Evolutionary conservation across 805 yeast genomes (phyloP), one percentile per base, ranked within the genome.

Genomic region (Phaffomyces thermotolerans): DNA sequence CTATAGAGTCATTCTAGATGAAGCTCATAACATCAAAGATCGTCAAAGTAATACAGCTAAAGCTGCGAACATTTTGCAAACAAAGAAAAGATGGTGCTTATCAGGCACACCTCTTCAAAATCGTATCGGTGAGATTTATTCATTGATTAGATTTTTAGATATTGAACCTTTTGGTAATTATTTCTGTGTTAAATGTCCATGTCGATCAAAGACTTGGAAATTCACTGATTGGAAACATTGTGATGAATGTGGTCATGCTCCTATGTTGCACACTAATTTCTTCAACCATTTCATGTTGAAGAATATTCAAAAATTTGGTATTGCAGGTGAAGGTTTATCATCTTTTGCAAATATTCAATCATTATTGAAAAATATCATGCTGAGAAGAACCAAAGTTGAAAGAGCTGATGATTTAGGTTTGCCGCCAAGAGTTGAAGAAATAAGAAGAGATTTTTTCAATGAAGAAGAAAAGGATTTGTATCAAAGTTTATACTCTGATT

Each of bases 81-180:
- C 95, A 9, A 68, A 78, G 41, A 86, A 88, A 54, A 67, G 95
- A 51, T 86, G 96, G 84, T 93, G 99, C 64, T 63, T 93, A 27
- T 78, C 95, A 4, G 99, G 99, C 53, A 93, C 99, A 0, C 99
- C 99, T 1, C 68, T 93, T 50, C 99, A 93, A 57, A 93, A 93
- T 61, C 72, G 98, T 49, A 90, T 93, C 57, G 99, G 99, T 36
- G 99, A 93, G 66, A 75, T 93, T 71, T 93, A 93, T 63, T 90
- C 98, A 1, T 67, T 93, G 58, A 83, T 93, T 45, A 71, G 98
- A 55, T 93, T 88, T 58, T 64, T 93, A 65, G 78, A 82, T 51
- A 71, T 91, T 33, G 77, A 79, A 39, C 99, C 99, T 9, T 90
- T 88, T 62, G 83, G 91, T 50, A 74, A 79, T 44, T 93, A 93